These are phyloP conservation scores for Rachicladosporium sp. DNA, from an alignment of 2,329 filamentous ascomycete species.

Conservation along the genomic window DNA sequence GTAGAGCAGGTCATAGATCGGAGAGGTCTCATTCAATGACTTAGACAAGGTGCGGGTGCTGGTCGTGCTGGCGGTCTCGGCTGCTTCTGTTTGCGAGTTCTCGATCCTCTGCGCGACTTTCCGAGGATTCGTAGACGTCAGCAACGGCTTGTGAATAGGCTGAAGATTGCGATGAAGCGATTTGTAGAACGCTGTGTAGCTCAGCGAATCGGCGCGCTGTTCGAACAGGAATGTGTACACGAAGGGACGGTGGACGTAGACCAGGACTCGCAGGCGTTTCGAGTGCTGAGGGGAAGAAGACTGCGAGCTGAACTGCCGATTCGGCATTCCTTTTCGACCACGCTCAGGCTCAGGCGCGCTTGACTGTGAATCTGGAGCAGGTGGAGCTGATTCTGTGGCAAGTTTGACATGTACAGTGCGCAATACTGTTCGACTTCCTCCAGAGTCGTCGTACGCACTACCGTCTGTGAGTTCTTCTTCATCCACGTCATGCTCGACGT, in stretches of 20 bases:
- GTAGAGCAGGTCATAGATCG: constrained; percentile 49
- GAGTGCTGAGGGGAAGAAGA: neutral
- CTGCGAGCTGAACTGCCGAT: no score
- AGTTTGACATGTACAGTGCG: constrained; percentile 58
- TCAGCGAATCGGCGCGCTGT: constrained; percentile 44
- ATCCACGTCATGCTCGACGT: constrained; percentile 37
- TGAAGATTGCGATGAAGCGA: constrained; percentile 41
- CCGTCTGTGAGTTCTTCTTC: constrained; percentile 15
- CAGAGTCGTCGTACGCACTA: constrained; percentile 12
- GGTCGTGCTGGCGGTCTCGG: constrained; percentile 23
- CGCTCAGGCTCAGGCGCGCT: no score
- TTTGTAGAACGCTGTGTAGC: constrained; percentile 32
- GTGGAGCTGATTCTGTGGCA: neutral
- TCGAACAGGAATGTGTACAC: constrained; percentile 66
- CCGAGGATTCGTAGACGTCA: constrained; percentile 29
- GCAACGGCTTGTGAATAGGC: constrained; percentile 34
- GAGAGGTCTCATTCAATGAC: constrained; percentile 23
- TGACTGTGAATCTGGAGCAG: no score
- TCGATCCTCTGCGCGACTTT: constrained; percentile 32
- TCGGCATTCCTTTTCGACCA: no score
- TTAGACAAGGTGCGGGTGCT: constrained; percentile 11
- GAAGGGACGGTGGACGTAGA: constrained; percentile 63
- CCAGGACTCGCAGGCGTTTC: constrained; percentile 48
- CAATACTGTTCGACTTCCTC: constrained; percentile 42
- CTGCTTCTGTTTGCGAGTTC: constrained; percentile 13